Evolutionary conservation across 2,329 filamentous ascomycete genomes (phyloP).

Genomic region (Paecilomyces variotii): DNA sequence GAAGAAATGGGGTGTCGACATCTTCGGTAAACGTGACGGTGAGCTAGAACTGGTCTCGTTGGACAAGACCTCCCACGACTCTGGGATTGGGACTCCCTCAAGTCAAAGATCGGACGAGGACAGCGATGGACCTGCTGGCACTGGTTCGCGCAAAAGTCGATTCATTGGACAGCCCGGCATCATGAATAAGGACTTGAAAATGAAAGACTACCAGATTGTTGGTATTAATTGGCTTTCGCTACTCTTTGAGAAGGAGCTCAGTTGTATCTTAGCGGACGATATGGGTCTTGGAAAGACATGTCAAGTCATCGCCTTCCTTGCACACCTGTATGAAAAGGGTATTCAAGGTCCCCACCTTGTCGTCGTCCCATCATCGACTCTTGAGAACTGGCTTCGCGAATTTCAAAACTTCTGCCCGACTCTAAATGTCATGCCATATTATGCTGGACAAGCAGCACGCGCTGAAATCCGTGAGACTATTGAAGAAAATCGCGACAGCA

Average conservation of each 20-base stretch:
- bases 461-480: slow-evolving; percentile 60
- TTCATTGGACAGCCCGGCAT: slow-evolving; percentile 62
- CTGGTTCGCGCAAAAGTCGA: slow-evolving; percentile 27
- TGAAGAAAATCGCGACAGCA: slow-evolving; percentile 53
- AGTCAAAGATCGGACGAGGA: slow-evolving; percentile 41
- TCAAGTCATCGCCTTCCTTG: slow-evolving; percentile 87
- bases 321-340: slow-evolving; percentile 65
- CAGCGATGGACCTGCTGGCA: slow-evolving; percentile 30
- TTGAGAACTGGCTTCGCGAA: slow-evolving; percentile 93
- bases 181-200: slow-evolving; percentile 66
- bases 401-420: slow-evolving; percentile 78
- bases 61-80: slow-evolving; percentile 48
- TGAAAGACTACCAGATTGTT: slow-evolving; percentile 92
- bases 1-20: slow-evolving; percentile 59
- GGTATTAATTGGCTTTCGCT: slow-evolving; percentile 91
- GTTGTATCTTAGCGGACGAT: slow-evolving; percentile 90
- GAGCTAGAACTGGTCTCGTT: slow-evolving; percentile 55
- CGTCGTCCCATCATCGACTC: slow-evolving; percentile 84
- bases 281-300: slow-evolving; percentile 96
- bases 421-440: slow-evolving; percentile 64
- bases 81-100: slow-evolving; percentile 58
- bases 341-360: slow-evolving; percentile 69
- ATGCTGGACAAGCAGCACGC: slow-evolving; percentile 61
- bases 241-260: slow-evolving; percentile 69
- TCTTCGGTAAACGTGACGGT: slow-evolving; percentile 54